Conservation (phyloP, 1,139 yeast genomes). For the Suhomyces bolitotheri region DNA sequence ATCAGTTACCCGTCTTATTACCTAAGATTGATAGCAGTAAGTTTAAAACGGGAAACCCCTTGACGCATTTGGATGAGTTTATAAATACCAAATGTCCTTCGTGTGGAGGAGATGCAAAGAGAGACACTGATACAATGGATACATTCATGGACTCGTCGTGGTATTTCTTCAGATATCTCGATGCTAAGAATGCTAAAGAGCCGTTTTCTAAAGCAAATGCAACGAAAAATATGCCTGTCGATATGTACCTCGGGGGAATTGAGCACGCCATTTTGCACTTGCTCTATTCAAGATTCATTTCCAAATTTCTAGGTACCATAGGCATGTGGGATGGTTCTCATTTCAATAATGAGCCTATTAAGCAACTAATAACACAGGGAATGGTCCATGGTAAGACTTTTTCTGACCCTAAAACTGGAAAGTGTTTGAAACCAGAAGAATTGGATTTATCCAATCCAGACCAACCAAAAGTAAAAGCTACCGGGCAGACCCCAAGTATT, state of each 20-base stretch:
- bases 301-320: constrained; percentile 69
- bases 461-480: constrained; percentile 46
- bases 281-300: constrained; percentile 77
- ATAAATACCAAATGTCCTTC: constrained; percentile 76
- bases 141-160: constrained; percentile 97
- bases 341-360: constrained; percentile 74
- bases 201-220: constrained; percentile 61
- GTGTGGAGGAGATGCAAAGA: constrained; percentile 70
- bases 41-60: constrained; percentile 68
- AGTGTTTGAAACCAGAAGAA: constrained; percentile 78
- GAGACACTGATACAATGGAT: constrained; percentile 98
- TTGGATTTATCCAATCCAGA: constrained; percentile 43
- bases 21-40: constrained; percentile 52
- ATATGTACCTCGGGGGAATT: constrained; percentile 89
- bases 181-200: constrained; percentile 55
- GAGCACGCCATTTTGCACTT: constrained; percentile 95
- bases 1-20: constrained; percentile 75
- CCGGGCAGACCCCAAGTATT: constrained; percentile 54
- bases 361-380: constrained; percentile 83
- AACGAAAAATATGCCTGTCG: constrained; percentile 70
- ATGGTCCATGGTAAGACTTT: constrained; percentile 96
- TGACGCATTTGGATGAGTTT: constrained; percentile 68
- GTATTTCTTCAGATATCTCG: constrained; percentile 87
- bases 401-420: constrained; percentile 68
- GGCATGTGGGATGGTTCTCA: constrained; percentile 51